These are phyloP conservation scores for Scorias spongiosa DNA, from an alignment of 2,329 filamentous ascomycete species.

Conservation along the genomic window DNA sequence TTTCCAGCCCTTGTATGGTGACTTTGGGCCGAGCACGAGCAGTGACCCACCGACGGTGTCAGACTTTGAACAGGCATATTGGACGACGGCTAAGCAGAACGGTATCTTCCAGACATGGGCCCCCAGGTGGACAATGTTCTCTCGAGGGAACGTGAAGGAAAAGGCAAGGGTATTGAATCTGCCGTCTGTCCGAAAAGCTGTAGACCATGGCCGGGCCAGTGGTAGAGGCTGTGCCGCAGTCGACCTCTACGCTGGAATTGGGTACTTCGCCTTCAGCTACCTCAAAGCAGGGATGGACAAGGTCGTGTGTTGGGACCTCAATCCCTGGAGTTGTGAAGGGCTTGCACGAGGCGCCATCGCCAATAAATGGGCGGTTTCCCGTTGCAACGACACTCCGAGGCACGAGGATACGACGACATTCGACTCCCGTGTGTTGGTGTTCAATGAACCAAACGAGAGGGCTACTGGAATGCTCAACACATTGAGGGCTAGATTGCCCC, in stretches of 20 bases:
- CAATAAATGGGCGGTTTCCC: constrained; percentile 24
- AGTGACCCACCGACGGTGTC: constrained; percentile 13
- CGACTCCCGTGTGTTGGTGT: constrained; percentile 16
- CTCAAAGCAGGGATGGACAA: constrained; percentile 48
- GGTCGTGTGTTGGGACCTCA: constrained; percentile 81
- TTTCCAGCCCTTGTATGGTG: constrained; percentile 54
- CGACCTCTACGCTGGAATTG: constrained; percentile 84
- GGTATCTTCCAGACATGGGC: constrained; percentile 76
- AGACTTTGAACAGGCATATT: constrained; percentile 57
- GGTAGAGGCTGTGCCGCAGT: constrained; percentile 28
- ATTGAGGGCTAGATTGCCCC: constrained; percentile 13
- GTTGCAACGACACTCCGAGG: not conserved
- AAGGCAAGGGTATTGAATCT: constrained; percentile 57
- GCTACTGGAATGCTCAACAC: constrained; percentile 16
- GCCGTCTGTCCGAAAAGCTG: constrained; percentile 16
- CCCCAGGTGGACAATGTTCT: constrained; percentile 87
- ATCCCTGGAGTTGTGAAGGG: constrained; percentile 38
- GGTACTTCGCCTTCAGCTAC: constrained; percentile 86
- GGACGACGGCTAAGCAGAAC: constrained; percentile 61
- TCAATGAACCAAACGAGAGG: constrained; percentile 25
- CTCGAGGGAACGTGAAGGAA: constrained; percentile 75
- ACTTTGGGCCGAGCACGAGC: constrained; percentile 47
- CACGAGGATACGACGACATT: not conserved
- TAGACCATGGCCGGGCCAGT: constrained; percentile 19
- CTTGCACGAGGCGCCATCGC: constrained; percentile 23